These are phyloP conservation scores for Penicillium cataractarum DNA, from an alignment of 495 filamentous ascomycete species.

Conservation along the genomic window DNA sequence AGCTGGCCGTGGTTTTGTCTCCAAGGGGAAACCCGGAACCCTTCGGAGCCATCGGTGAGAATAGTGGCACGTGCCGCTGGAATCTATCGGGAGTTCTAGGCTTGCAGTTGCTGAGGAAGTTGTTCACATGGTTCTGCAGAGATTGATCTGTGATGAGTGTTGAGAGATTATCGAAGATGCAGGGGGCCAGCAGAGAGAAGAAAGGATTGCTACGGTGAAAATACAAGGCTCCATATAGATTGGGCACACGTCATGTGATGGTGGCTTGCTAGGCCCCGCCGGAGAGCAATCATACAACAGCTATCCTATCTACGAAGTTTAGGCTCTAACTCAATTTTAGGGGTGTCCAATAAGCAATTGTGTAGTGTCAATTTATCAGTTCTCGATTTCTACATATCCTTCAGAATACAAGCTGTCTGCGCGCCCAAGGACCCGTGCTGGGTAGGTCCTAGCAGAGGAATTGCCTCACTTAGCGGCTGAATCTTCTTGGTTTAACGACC, in stretches of 20 bases:
- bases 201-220: background rate
- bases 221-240: background rate
- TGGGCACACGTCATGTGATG: background rate
- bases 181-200: background rate
- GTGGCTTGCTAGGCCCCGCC: background rate
- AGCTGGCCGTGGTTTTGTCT: slow-evolving; percentile 6
- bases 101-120: slow-evolving; percentile 1
- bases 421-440: too few species aligned
- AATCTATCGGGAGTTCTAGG: slow-evolving; percentile 24
- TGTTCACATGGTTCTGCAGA: slow-evolving; percentile 22
- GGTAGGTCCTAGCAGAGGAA: too few species aligned
- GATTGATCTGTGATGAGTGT: background rate
- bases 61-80: slow-evolving; percentile 21
- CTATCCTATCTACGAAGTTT: too few species aligned
- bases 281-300: background rate
- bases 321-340: too few species aligned
- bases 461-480: too few species aligned
- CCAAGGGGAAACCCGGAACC: slow-evolving; percentile 31
- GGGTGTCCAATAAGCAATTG: too few species aligned
- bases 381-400: too few species aligned
- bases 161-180: background rate
- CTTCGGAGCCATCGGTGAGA: slow-evolving; percentile 30
- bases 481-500: too few species aligned
- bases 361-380: too few species aligned
- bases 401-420: too few species aligned